Conservation (phyloP, 202 grass and related monocot genomes). For the Carex sylvatica region DNA sequence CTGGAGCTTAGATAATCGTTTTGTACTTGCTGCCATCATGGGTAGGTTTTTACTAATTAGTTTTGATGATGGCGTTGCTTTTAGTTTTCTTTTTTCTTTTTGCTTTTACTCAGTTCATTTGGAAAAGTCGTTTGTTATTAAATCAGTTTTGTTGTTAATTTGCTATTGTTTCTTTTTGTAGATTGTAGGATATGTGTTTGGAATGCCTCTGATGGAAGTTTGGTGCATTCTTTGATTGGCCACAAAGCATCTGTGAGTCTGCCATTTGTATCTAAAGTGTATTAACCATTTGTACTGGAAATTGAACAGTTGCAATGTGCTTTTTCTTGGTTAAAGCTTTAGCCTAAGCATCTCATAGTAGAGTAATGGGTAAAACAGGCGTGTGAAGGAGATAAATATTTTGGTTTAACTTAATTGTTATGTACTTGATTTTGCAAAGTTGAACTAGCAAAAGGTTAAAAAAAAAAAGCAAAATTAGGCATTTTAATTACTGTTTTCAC, state of each 20-base stretch:
- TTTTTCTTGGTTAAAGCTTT: constrained; percentile 2
- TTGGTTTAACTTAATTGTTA: background rate
- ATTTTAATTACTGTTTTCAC: too few species aligned
- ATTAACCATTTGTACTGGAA: constrained; percentile 16
- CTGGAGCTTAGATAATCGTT: constrained; percentile 98
- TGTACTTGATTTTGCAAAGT: background rate
- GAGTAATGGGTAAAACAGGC: constrained; percentile 4
- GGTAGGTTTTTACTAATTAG: constrained; percentile 41
- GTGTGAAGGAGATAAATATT: background rate
- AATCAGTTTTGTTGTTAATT: constrained; percentile 1
- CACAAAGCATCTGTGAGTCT: constrained; percentile 88
- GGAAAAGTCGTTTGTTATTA: background rate
- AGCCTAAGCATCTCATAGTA: background rate
- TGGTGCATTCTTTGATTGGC: constrained; percentile 97
- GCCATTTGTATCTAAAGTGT: constrained; percentile 15
- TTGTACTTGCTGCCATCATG: constrained; percentile 99
- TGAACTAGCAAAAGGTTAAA: too few species aligned
- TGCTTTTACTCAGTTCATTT: background rate
- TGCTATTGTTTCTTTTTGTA: constrained; percentile 38
- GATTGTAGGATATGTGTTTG: constrained; percentile 99
- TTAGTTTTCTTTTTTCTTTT: background rate
- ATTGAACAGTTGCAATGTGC: background rate
- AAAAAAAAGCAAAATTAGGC: too few species aligned
- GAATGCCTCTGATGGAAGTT: constrained; percentile 99
- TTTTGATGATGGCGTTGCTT: background rate